Conservation (phyloP, 2,329 filamentous ascomycete genomes). For the Phyllosticta citriasiana region DNA sequence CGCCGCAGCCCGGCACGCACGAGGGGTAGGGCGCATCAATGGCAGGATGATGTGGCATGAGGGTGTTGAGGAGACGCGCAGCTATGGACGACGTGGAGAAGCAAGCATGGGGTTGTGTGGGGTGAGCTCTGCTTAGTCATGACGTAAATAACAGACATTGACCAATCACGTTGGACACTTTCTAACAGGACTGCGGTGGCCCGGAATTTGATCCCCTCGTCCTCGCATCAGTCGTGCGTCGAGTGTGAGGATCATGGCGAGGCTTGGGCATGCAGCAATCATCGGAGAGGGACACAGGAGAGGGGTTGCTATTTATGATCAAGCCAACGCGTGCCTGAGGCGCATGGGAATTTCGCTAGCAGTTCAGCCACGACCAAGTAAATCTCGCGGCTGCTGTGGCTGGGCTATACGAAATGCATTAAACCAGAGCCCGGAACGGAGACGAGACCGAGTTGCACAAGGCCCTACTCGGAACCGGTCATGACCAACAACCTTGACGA, state of each 20-base stretch:
- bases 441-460: neutral
- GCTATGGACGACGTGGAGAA: neutral
- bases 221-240: neutral
- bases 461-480: neutral
- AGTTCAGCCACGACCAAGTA: neutral
- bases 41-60: neutral
- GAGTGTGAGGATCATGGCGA: neutral
- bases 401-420: neutral
- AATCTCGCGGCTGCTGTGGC: neutral
- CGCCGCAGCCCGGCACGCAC: constrained; percentile 42
- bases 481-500: too few relatives aligned
- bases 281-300: neutral
- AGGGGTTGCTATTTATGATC: neutral
- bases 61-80: constrained; percentile 10
- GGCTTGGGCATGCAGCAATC: neutral
- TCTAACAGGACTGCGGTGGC: neutral
- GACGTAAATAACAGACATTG: neutral
- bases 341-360: neutral
- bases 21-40: constrained; percentile 39
- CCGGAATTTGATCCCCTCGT: neutral
- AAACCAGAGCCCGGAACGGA: neutral
- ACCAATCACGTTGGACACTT: neutral
- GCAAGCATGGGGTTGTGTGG: neutral
- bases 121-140: neutral
- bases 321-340: neutral